Conservation (phyloP, 164 flowering plant genomes). For the Vitis riparia region DNA sequence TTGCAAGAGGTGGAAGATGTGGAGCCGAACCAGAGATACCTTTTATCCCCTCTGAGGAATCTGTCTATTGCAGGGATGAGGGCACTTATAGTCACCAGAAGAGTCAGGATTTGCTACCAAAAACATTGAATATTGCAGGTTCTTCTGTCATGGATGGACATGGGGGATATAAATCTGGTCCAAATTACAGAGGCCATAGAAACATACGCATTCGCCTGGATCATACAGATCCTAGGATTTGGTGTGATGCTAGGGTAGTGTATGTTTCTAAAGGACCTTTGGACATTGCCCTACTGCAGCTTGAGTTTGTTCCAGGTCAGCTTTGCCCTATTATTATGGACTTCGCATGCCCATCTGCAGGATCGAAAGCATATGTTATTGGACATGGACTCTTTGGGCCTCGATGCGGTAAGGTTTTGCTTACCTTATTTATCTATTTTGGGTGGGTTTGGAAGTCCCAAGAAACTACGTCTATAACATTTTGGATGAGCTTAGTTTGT, state of each 20-base stretch:
- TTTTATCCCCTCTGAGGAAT: slow-evolving; percentile 16
- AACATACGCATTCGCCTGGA: slow-evolving; percentile 74
- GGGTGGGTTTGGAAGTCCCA: neutral
- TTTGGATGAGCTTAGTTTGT: too few relatives aligned
- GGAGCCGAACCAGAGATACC: slow-evolving; percentile 12
- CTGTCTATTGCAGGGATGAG: slow-evolving; percentile 12
- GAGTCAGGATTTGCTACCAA: slow-evolving; percentile 16
- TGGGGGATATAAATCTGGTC: slow-evolving; percentile 14
- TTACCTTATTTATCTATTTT: slow-evolving; percentile 1
- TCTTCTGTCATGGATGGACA: slow-evolving; percentile 24
- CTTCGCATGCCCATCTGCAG: slow-evolving; percentile 53
- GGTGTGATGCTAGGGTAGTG: slow-evolving; percentile 76
- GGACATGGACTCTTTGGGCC: slow-evolving; percentile 99
- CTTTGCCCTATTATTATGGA: slow-evolving; percentile 59
- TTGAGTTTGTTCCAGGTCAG: slow-evolving; percentile 58
- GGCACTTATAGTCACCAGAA: slow-evolving; percentile 14
- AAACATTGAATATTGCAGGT: slow-evolving; percentile 11
- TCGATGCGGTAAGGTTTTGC: slow-evolving; percentile 57
- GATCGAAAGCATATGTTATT: slow-evolving; percentile 74
- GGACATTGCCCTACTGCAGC: slow-evolving; percentile 87
- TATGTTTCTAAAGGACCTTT: slow-evolving; percentile 79
- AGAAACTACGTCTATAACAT: neutral
- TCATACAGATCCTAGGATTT: slow-evolving; percentile 61
- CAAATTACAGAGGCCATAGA: slow-evolving; percentile 26
- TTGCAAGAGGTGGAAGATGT: slow-evolving; percentile 29